Evolutionary conservation across 768 basidiomycete species (phyloP), one percentile per base, ranked within the genome.

Genomic region (Pleurotus tuber-regium): DNA sequence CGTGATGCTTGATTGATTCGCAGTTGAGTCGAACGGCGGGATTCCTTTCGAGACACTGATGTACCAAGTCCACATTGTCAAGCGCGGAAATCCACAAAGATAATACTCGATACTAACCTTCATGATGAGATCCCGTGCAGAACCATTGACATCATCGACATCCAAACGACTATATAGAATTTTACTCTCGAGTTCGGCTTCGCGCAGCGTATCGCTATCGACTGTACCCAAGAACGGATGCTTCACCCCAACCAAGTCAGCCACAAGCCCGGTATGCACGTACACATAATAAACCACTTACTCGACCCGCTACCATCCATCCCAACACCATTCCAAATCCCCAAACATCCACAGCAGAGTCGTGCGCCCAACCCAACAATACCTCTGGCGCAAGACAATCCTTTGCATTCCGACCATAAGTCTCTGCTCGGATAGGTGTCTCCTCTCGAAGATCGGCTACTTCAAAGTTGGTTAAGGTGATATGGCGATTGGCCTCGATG

Each of bases 1-100:
- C 51, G 60, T 85, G 82, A 9, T 57, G 60, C 58, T 69, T 77
- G 39, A 82, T 70, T 11, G 66, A 62, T 14, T 65, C 54, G 38
- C 75, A 70, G 49, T 63, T 65, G 44, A 70, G 61, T 29, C 82
- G 76, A 21, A 78, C 57, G 2, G 67, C 62, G 11, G 83, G 74
- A 60, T 85, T 84, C 19, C 77, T 73, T 63, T 83, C 76, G 14
- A 83, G 61, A 53, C 82, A 84, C 82, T 83, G 60, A 12, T 11
- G 35, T 38, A 46, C 1, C 33, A n/a, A 43, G 14, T 33, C 21
- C 40, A 55, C 48, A 43, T 46, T 11, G 23, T 46, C 38, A 43
- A 58, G 12, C 31, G 29, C 24, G 4, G 19, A 24, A 18, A 53
- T 4, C 4, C 12, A 18, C 6, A n/a, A 12, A 36, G 28, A 10